phyloP scores from a whole-genome alignment of 202 grass and related monocot species.

The Eragrostis tef region DNA sequence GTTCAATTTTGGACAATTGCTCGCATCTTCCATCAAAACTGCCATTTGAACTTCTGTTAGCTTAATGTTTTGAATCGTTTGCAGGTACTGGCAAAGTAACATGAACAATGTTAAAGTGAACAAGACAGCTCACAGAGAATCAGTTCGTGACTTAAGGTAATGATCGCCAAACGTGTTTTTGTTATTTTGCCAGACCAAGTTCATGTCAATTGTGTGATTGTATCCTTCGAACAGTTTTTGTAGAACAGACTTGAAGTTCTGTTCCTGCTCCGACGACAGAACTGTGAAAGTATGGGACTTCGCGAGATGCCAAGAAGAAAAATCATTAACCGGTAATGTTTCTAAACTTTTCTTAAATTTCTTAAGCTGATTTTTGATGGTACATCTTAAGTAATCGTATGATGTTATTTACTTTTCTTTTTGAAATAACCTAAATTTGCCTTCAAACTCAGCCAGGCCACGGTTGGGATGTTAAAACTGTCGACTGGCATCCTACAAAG shows the following conservation, averaged over 20 bases:
- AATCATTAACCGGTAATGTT: conserved; percentile 99
- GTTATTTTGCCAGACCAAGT: conserved; percentile 26
- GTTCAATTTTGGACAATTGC: conserved; percentile 29
- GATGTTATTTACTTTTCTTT: conserved; percentile 36
- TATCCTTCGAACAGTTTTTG: conserved; percentile 77
- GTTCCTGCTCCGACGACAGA: conserved; percentile 96
- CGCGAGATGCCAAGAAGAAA: conserved; percentile 98
- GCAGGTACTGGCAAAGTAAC: conserved; percentile 99
- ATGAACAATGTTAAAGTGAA: conserved; percentile 99
- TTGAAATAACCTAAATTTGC: conserved; percentile 66
- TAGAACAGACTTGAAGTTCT: conserved; percentile 97
- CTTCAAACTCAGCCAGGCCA: conserved; percentile 97
- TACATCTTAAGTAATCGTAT: conserved; percentile 28
- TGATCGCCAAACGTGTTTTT: conserved; percentile 33
- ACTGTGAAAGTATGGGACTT: conserved; percentile 99
- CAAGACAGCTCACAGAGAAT: conserved; percentile 98
- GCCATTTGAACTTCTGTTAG: conserved; percentile 26
- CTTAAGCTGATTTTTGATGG: conserved; percentile 36
- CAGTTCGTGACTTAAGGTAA: conserved; percentile 91
- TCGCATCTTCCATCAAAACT: conserved; percentile 36
- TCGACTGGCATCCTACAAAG: conserved; percentile 98
- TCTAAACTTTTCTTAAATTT: conserved; percentile 44
- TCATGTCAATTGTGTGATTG: conserved; percentile 39
- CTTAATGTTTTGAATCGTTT: conserved; percentile 28
- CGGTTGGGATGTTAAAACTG: conserved; percentile 99